These are phyloP conservation scores for Canariomyces notabilis DNA, from an alignment of 2,329 filamentous ascomycete genomes.

Conservation along the genomic window DNA sequence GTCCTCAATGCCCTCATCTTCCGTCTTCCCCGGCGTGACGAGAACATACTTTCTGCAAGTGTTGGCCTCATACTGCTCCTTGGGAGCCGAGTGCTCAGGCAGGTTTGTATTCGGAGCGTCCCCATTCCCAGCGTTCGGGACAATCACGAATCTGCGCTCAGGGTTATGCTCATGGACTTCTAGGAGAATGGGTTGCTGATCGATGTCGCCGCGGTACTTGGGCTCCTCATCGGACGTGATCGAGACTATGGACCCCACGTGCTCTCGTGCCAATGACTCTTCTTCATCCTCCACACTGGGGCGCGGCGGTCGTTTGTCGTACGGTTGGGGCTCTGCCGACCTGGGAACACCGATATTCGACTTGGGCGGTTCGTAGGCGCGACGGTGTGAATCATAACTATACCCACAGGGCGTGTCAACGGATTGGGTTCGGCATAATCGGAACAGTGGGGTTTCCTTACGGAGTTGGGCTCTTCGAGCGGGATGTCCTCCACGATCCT, in stretches of 20 bases:
- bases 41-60: constrained; percentile 38
- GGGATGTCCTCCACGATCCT: constrained; percentile 47
- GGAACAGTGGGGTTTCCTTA: constrained; percentile 24
- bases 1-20: constrained; percentile 18
- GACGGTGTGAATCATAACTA: constrained; percentile 15
- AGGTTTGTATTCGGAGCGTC: too few relatives aligned
- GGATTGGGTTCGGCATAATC: neutral
- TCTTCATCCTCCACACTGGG: constrained; percentile 67
- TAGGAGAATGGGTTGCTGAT: constrained; percentile 64
- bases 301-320: constrained; percentile 44
- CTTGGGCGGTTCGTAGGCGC: constrained; percentile 12
- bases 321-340: constrained; percentile 2
- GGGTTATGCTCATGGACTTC: constrained; percentile 56
- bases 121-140: constrained; percentile 34
- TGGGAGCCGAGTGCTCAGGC: constrained; percentile 13
- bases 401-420: constrained; percentile 4
- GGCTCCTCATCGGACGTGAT: constrained; percentile 48
- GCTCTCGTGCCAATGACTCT: constrained; percentile 57
- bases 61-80: constrained; percentile 37
- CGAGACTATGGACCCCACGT: constrained; percentile 36
- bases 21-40: constrained; percentile 26
- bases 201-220: constrained; percentile 56
- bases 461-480: constrained; percentile 35
- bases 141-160: constrained; percentile 61
- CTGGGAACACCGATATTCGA: constrained; percentile 15